Conservation (phyloP, 768 basidiomycete species). For the Vishniacozyma victoriae region DNA sequence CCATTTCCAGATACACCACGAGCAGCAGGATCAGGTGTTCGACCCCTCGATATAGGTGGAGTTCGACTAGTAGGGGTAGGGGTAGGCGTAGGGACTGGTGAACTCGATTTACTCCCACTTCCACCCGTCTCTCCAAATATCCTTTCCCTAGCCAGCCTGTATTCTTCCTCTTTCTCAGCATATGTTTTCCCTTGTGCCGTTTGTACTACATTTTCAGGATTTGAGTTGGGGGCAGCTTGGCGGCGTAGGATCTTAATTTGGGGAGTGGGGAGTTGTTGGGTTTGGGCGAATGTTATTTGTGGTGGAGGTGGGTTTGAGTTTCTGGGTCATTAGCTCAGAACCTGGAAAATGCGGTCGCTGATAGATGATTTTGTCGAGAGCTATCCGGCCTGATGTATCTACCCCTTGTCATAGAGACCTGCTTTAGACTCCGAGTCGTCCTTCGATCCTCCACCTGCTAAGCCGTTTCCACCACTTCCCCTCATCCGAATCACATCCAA, state of each 20-base stretch:
- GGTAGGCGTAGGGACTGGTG: too few species aligned
- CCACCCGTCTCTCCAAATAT: conserved; percentile 23
- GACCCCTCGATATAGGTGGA: neutral
- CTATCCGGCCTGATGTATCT: too few species aligned
- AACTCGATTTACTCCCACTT: neutral
- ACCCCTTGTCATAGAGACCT: too few species aligned
- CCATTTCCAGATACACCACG: neutral
- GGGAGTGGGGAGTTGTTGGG: conserved; percentile 4
- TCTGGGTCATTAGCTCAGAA: too few species aligned
- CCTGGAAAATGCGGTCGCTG: too few species aligned
- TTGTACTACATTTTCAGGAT: too few species aligned
- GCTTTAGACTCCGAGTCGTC: neutral
- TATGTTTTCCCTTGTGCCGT: conserved; percentile 34
- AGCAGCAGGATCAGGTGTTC: neutral
- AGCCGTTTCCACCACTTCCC: too few species aligned
- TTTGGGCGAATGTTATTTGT: conserved; percentile 5
- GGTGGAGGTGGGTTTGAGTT: conserved; percentile 5
- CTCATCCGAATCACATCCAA: too few species aligned
- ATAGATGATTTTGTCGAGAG: too few species aligned
- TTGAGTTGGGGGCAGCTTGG: neutral
- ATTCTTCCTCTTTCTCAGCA: conserved; percentile 34
- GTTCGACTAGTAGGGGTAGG: too few species aligned
- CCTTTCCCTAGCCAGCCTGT: conserved; percentile 32
- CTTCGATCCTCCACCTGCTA: neutral
- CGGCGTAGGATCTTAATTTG: conserved; percentile 13